Evolutionary conservation across 2,329 filamentous ascomycete species (phyloP), one percentile per base, ranked within the genome.

Genomic region (Macrophomina phaseolina): DNA sequence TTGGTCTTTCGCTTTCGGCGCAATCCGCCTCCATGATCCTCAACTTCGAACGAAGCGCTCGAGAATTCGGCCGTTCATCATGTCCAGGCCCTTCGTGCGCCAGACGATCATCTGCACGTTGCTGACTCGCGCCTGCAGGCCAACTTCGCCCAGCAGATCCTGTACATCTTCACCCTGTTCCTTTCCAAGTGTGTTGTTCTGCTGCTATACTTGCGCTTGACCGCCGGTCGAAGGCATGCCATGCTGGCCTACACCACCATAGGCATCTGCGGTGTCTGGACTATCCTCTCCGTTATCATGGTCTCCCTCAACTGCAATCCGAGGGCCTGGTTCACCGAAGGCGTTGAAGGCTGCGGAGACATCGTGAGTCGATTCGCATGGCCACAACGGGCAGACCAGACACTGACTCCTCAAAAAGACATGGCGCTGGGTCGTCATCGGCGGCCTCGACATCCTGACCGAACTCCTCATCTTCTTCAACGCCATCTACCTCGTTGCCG

Each of bases 341-440:
- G 69, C 18, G 58, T 69, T 23, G 53, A 67, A 1, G 18, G 49
- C 6, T 62, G 58, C 42, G 58, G 58, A 11, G 45, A 62, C 36
- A 69, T 73, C 46, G 74, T 76, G 69, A 28, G 74, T 69, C 18
- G 9, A 28, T 4, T 18, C 8, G 6, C 9, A 32, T 16, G 8
- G 18, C 16, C 40, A 61, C 23, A 23, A 23, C 23, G 23, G 23
- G 23, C 23, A 23, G 23, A 23, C 23, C 23, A 23, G 23, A 23
- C 23, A 23, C 23, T 23, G 23, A 23, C 23, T 23, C 23, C 23
- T 23, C 23, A 23, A 23, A 23, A 23, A 76, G 74, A 73, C 70
- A 69, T 68, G 71, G 36, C 74, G 73, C 69, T 76, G 73, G 74
- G 68, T 74, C 28, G 70, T 73, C 36, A 73, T 76, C 52, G 69